phyloP scores from a whole-genome alignment of 371 early-diverging fungal species.

The Zancudomyces culisetae region DNA sequence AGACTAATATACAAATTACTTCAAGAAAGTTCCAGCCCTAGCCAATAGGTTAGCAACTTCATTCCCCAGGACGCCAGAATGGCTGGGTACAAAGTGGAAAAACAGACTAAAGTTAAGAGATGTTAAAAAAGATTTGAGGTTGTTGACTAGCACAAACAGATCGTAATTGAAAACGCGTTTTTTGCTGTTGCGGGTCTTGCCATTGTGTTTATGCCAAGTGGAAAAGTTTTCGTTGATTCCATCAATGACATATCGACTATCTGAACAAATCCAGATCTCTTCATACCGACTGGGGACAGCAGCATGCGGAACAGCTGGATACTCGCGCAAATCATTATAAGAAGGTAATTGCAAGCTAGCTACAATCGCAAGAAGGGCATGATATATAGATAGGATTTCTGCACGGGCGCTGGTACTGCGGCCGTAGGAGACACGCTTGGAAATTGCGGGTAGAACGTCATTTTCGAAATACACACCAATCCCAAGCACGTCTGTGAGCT shows the following conservation, averaged over 20 bases:
- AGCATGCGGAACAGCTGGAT: no score
- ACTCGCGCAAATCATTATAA: no score
- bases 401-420: conserved; percentile 15
- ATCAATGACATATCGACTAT: conserved; percentile 22
- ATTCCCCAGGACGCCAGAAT: conserved; percentile 17
- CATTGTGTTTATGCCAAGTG: conserved; percentile 10
- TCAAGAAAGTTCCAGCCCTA: conserved; percentile 17
- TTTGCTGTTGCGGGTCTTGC: conserved; percentile 15
- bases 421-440: conserved; percentile 6
- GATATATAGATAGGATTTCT: conserved; percentile 6
- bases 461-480: conserved; percentile 16
- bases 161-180: conserved; percentile 16
- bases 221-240: conserved; percentile 14
- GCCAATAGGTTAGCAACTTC: conserved; percentile 20
- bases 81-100: conserved; percentile 19
- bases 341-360: not conserved
- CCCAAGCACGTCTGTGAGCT: conserved; percentile 10
- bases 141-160: conserved; percentile 7
- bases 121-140: conserved; percentile 1
- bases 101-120: conserved; percentile 8
- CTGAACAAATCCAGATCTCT: conserved; percentile 21
- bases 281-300: not conserved
- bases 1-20: no score
- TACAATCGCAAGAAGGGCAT: not conserved
- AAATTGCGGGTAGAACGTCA: conserved; percentile 6